phyloP scores from a whole-genome alignment of 305 asterid species.

The Nicotiana rustica region DNA sequence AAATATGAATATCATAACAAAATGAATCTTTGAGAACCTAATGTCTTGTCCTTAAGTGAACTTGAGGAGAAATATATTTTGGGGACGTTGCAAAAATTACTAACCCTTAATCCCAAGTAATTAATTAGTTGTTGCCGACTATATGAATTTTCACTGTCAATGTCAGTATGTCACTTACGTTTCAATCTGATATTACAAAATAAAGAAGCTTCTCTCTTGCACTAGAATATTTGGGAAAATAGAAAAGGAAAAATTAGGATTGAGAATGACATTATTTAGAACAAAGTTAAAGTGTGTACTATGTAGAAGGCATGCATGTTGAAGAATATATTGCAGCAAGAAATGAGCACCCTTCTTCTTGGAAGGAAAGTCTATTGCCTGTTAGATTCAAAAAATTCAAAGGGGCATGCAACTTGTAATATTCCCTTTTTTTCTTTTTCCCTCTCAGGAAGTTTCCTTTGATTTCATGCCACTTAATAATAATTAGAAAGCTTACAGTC shows the following conservation, averaged over 20 bases:
- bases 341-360: constrained; percentile 24
- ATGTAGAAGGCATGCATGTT: background rate
- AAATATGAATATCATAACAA: background rate
- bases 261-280: background rate
- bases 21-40: background rate
- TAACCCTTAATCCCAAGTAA: background rate
- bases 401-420: constrained; percentile 24
- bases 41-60: background rate
- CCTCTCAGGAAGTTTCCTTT: constrained; percentile 24
- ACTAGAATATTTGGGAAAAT: background rate
- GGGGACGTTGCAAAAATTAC: background rate
- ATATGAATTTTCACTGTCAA: background rate
- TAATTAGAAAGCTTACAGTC: constrained; percentile 37
- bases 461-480: background rate
- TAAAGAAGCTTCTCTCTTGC: background rate
- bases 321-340: background rate
- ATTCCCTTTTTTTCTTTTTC: constrained; percentile 2
- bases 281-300: background rate
- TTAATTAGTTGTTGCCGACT: background rate
- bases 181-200: background rate
- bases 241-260: background rate
- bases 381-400: constrained; percentile 28
- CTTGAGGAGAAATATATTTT: background rate
- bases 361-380: constrained; percentile 3
- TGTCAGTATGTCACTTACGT: too few species aligned